Percentiles rank a stretch among this genome's conserved stretches.
These are phyloP conservation scores for Psilocybe sp. DNA, from an alignment of 768 basidiomycete species.

Conservation along the genomic window DNA sequence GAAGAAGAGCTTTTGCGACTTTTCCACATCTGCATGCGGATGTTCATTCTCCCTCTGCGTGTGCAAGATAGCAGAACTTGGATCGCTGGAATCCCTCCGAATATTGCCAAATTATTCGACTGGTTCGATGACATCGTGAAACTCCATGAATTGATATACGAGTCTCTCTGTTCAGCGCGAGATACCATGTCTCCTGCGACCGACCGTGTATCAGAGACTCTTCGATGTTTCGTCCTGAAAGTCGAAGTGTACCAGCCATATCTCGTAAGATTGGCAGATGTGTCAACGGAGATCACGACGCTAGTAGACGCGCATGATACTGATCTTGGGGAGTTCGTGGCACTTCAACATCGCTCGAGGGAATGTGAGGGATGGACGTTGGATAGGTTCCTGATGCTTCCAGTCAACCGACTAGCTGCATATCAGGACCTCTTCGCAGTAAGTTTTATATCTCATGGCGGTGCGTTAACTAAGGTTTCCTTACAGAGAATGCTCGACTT, in stretches of 20 bases:
- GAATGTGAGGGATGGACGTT: constrained; percentile 65
- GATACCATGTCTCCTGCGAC: constrained; percentile 24
- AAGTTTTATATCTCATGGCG: constrained; percentile 21
- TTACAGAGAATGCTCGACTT: constrained; percentile 62
- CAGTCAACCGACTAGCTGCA: constrained; percentile 65
- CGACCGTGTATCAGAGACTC: constrained; percentile 51
- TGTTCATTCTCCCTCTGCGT: constrained; percentile 79
- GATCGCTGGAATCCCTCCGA: constrained; percentile 76
- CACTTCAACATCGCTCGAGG: constrained; percentile 54
- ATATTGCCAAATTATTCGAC: constrained; percentile 74
- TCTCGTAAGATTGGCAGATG: constrained; percentile 66
- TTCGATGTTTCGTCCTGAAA: constrained; percentile 59
- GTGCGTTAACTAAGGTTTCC: not conserved
- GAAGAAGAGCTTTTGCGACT: constrained; percentile 70
- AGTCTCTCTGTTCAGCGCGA: constrained; percentile 34
- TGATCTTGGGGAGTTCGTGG: constrained; percentile 85
- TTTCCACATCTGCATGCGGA: constrained; percentile 60
- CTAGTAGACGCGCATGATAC: constrained; percentile 47
- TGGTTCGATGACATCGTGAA: constrained; percentile 87
- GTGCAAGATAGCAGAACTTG: constrained; percentile 67
- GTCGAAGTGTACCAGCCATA: constrained; percentile 89
- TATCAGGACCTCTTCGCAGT: constrained; percentile 79
- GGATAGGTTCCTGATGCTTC: constrained; percentile 68
- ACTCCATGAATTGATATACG: constrained; percentile 65
- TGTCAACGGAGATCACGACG: constrained; percentile 49